A percentile compares a stretch with the other conserved stretches of the same genome.
Evolutionary conservation across 805 yeast species (phyloP).

Genomic region (Schwanniomyces pseudopolymorphus): DNA sequence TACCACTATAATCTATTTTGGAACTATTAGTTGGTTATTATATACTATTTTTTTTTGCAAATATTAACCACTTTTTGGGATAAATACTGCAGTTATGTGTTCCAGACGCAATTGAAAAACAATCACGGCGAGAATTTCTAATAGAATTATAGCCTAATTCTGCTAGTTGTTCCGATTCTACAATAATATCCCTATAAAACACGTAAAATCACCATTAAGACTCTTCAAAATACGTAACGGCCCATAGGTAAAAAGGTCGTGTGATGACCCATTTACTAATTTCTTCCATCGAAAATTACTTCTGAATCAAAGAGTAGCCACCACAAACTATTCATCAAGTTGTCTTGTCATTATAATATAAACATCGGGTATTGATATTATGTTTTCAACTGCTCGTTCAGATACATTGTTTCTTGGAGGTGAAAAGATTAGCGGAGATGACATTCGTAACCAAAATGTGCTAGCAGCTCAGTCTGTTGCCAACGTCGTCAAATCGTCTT

Average conservation of each 20-base stretch:
- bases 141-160: no score
- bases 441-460: slow-evolving; percentile 93
- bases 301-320: background rate
- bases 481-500: slow-evolving; percentile 82
- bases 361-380: slow-evolving; percentile 19
- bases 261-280: background rate
- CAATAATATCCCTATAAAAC: no score
- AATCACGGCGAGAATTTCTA: no score
- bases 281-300: slow-evolving; percentile 1
- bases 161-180: no score
- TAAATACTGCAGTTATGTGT: no score
- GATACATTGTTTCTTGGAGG: slow-evolving; percentile 95
- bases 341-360: background rate
- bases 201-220: no score
- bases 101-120: no score
- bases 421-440: slow-evolving; percentile 93
- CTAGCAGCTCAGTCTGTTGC: slow-evolving; percentile 88
- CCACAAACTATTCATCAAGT: background rate
- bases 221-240: no score
- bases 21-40: no score
- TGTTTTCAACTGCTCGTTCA: slow-evolving; percentile 80
- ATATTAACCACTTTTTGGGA: no score
- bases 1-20: no score
- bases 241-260: background rate
- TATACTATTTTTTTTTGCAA: no score